A percentile compares a stretch with the other conserved stretches of the same genome.
These are phyloP conservation scores for Kwoniella shandongensis DNA, from an alignment of 768 basidiomycete species.

Conservation along the genomic window DNA sequence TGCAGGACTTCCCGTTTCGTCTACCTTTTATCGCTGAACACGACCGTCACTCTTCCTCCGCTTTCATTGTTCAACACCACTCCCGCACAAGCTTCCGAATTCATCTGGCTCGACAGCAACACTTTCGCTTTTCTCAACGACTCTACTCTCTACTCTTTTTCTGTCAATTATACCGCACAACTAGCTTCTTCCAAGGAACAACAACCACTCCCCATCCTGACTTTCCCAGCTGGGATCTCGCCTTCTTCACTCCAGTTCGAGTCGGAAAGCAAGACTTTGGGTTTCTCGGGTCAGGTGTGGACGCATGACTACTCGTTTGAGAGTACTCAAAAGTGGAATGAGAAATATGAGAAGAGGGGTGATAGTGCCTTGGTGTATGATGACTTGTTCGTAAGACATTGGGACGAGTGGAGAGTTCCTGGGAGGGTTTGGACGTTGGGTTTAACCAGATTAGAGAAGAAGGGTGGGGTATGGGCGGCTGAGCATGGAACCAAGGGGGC, in stretches of 20 bases:
- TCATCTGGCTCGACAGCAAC: conserved; percentile 30
- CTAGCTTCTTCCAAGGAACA: not conserved
- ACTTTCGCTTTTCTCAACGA: conserved; percentile 33
- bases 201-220: conserved; percentile 18
- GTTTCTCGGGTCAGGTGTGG: conserved; percentile 84
- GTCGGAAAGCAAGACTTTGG: conserved; percentile 59
- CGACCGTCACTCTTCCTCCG: conserved; percentile 8
- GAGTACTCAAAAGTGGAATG: conserved; percentile 68
- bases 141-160: conserved; percentile 20
- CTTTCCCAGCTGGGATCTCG: conserved; percentile 37
- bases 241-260: conserved; percentile 28
- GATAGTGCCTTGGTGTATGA: conserved; percentile 40
- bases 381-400: conserved; percentile 38
- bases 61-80: conserved; percentile 20
- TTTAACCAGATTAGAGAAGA: conserved; percentile 10
- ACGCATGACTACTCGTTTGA: conserved; percentile 62
- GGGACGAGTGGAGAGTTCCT: conserved; percentile 44
- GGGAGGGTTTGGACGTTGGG: conserved; percentile 42
- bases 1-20: conserved; percentile 33
- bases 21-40: conserved; percentile 36
- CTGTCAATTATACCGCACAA: conserved; percentile 1
- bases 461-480: conserved; percentile 58
- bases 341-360: conserved; percentile 25
- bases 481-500: conserved; percentile 61
- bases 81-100: conserved; percentile 17